Evolutionary conservation across 768 basidiomycete genomes (phyloP).

Genomic region (Lentinus brumalis): DNA sequence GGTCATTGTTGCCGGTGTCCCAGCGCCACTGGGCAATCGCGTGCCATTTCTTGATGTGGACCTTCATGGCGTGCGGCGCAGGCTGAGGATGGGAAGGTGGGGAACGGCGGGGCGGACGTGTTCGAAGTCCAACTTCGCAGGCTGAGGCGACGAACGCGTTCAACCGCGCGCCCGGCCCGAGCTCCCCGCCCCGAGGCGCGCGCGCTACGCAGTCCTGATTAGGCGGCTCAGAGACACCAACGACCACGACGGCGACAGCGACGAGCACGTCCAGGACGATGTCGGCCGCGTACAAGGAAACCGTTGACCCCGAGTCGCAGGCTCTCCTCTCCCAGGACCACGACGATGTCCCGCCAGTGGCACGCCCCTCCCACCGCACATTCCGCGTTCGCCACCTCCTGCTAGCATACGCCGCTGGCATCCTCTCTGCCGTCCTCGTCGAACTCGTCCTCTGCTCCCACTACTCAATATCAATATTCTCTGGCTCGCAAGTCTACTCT

Average conservation of each 20-base stretch:
- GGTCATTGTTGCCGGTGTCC: slow-evolving; percentile 53
- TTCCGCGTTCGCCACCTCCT: slow-evolving; percentile 14
- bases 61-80: slow-evolving; percentile 57
- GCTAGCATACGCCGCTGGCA: slow-evolving; percentile 42
- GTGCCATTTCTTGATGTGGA: slow-evolving; percentile 82
- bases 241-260: neutral
- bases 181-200: too few species aligned
- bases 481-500: neutral
- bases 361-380: slow-evolving; percentile 17
- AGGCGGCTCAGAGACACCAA: neutral
- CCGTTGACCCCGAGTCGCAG: slow-evolving; percentile 12
- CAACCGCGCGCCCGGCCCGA: too few species aligned
- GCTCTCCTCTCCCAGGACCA: slow-evolving; percentile 14
- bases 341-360: slow-evolving; percentile 1
- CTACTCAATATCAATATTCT: slow-evolving; percentile 33
- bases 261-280: neutral
- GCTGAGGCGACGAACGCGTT: too few species aligned
- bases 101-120: neutral
- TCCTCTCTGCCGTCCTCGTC: slow-evolving; percentile 48
- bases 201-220: too few species aligned
- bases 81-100: neutral
- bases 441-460: slow-evolving; percentile 52
- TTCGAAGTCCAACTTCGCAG: neutral
- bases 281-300: slow-evolving; percentile 16
- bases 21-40: slow-evolving; percentile 90